Evolutionary conservation across 2,329 filamentous ascomycete species (phyloP), one percentile per base, ranked within the genome.

Genomic region (Curvularia sp.): DNA sequence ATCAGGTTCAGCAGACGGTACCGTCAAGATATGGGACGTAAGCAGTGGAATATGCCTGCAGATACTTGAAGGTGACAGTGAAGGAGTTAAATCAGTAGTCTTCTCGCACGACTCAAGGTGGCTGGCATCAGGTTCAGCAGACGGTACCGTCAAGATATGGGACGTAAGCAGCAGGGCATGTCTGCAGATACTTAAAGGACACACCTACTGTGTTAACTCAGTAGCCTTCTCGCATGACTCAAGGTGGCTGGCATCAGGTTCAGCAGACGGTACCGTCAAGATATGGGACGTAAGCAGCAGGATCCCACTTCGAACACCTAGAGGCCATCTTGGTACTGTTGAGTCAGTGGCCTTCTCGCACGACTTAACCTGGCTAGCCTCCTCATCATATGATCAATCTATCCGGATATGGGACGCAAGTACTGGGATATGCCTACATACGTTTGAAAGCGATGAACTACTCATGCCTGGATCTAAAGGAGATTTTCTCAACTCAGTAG

Each of bases 371-470:
- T 52, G 5, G 28, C n/a, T 48, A 34, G 28, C 9, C 8, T 48
- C 27, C 6, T 3, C 13, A 15, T 34, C 45, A 1, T 21, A 4
- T 12, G 47, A 48, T n/a, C 32, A 18, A 2, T 48, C 39, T 48
- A 53, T 67, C 39, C 59, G 55, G 57, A 34, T 70, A 42, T 70
- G 60, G 68, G 67, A 70, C 49, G 55, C 56, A 10, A 66, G 56
- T 53, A 64, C 47, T 51, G 55, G 47, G 49, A 42, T 19, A 49
- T 58, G 43, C 55, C 41, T 64, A 36, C 53, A 34, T 28, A 60
- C 45, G 30, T 51, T 49, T 32, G 52, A 57, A 18, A 45, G 3
- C 23, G 5, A 45, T 6, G 34, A 18, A 18, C 15, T 36, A 5
- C 1, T 8, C 3, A 8, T 18, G 34, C 15, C 15, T 18, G 34